These are phyloP conservation scores for Exophiala mesophila DNA, from an alignment of 2,329 filamentous ascomycete genomes.

Conservation along the genomic window DNA sequence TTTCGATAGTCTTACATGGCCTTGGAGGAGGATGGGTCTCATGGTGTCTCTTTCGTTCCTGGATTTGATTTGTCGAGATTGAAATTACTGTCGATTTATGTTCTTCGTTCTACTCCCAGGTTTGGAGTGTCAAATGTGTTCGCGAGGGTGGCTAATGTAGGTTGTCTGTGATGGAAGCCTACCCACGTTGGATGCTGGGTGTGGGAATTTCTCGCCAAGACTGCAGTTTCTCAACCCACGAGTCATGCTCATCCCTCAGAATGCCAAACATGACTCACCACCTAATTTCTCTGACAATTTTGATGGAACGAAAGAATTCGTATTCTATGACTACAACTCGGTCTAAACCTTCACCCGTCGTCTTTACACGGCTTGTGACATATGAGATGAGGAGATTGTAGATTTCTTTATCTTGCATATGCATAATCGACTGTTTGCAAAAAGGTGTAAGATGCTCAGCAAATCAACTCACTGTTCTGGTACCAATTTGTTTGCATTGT, in stretches of 20 bases:
- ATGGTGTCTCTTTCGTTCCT: no score
- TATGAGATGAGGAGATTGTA: neutral
- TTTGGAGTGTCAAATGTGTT: no score
- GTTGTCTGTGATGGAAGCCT: conserved; percentile 14
- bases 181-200: neutral
- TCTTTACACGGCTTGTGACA: neutral
- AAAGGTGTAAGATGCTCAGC: conserved; percentile 18
- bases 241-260: conserved; percentile 12
- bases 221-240: conserved; percentile 1
- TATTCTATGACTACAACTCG: neutral
- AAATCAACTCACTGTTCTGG: conserved; percentile 15
- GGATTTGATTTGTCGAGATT: no score
- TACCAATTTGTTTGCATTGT: conserved; percentile 7
- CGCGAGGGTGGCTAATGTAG: no score
- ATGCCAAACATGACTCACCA: conserved; percentile 4
- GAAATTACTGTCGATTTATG: no score
- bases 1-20: conserved; percentile 57
- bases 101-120: no score
- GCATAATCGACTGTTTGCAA: neutral
- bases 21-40: conserved; percentile 93
- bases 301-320: conserved; percentile 1
- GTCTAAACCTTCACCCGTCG: conserved; percentile 1
- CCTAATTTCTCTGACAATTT: conserved; percentile 3
- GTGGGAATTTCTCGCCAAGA: conserved; percentile 14
- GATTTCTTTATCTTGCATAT: neutral